These are phyloP conservation scores for Xylariaceae sp. DNA, from an alignment of 2,329 filamentous ascomycete genomes.

Conservation along the genomic window DNA sequence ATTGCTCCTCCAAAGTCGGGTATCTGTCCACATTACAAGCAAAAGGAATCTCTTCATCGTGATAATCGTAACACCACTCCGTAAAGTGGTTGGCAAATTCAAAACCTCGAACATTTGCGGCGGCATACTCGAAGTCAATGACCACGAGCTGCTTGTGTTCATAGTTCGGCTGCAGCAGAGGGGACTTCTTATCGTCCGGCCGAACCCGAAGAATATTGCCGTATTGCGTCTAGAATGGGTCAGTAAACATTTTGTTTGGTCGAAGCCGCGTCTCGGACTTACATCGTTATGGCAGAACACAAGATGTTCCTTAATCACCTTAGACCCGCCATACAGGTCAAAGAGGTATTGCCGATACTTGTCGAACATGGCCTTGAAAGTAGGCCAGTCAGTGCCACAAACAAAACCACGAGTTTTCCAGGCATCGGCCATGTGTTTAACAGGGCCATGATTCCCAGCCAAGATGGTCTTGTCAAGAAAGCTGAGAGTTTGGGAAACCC, in stretches of 20 bases:
- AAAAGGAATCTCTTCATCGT: slow-evolving; percentile 61
- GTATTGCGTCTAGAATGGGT: slow-evolving; percentile 75
- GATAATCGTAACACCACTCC: slow-evolving; percentile 98
- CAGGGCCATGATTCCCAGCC: slow-evolving; percentile 29
- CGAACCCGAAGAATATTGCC: slow-evolving; percentile 83
- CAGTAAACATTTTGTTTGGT: background rate
- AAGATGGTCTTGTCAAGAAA: slow-evolving; percentile 56
- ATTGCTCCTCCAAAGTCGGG: slow-evolving; percentile 74
- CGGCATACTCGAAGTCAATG: slow-evolving; percentile 97
- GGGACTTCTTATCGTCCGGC: slow-evolving; percentile 69
- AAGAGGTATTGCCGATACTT: slow-evolving; percentile 74
- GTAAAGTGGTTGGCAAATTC: slow-evolving; percentile 99
- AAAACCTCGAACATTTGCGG: slow-evolving; percentile 75
- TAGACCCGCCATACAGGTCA: slow-evolving; percentile 61
- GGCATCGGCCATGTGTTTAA: slow-evolving; percentile 34
- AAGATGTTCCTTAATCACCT: slow-evolving; percentile 65
- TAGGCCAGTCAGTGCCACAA: slow-evolving; percentile 76
- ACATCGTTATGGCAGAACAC: slow-evolving; percentile 99
- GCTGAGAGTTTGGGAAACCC: slow-evolving; percentile 55
- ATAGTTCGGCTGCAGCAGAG: slow-evolving; percentile 81
- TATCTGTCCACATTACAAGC: slow-evolving; percentile 66
- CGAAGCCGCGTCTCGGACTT: slow-evolving; percentile 33
- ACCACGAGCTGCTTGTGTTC: slow-evolving; percentile 94
- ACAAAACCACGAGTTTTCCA: slow-evolving; percentile 72
- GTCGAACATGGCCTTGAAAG: slow-evolving; percentile 68